Percentiles rank a stretch among this genome's conserved stretches.
phyloP scores from a whole-genome alignment of 2,329 filamentous ascomycete genomes.

The Colletotrichum sp. region DNA sequence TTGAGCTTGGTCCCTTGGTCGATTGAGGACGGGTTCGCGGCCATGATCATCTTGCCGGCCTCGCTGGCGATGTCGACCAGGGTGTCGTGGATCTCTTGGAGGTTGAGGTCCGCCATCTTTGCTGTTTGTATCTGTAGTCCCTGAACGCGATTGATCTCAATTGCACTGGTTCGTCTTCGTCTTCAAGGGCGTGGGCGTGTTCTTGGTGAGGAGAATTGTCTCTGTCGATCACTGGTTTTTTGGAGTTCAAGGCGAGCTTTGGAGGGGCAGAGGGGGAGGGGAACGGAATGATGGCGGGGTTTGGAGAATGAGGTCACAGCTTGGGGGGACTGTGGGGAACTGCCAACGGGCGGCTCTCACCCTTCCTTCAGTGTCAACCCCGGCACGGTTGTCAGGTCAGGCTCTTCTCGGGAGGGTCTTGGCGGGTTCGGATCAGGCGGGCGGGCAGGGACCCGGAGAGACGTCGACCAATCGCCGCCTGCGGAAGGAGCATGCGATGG shows the following conservation, averaged over 20 bases:
- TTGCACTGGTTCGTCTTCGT: background rate
- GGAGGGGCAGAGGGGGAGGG: background rate
- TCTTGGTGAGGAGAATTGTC: background rate
- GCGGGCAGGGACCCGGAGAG: background rate
- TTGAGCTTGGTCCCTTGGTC: conserved; percentile 68
- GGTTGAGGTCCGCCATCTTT: conserved; percentile 60
- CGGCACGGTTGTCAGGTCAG: background rate
- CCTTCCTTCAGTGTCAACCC: background rate
- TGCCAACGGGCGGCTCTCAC: background rate
- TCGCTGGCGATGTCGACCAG: conserved; percentile 65
- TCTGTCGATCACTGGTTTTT: background rate
- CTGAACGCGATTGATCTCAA: background rate
- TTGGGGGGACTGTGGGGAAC: background rate
- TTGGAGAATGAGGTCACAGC: conserved; percentile 12
- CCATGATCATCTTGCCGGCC: conserved; percentile 69
- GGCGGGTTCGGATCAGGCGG: background rate
- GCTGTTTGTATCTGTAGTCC: background rate
- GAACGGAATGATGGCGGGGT: conserved; percentile 7
- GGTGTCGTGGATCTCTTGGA: conserved; percentile 66
- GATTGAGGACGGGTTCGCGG: conserved; percentile 63
- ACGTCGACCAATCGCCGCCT: background rate
- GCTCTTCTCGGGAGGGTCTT: background rate
- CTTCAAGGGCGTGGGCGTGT: background rate
- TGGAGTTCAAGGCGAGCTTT: background rate
- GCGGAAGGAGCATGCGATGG: background rate